Evolutionary conservation across 441 rosid species (phyloP), one percentile per base, ranked within the genome.

Genomic region (Gossypium lobatum): DNA sequence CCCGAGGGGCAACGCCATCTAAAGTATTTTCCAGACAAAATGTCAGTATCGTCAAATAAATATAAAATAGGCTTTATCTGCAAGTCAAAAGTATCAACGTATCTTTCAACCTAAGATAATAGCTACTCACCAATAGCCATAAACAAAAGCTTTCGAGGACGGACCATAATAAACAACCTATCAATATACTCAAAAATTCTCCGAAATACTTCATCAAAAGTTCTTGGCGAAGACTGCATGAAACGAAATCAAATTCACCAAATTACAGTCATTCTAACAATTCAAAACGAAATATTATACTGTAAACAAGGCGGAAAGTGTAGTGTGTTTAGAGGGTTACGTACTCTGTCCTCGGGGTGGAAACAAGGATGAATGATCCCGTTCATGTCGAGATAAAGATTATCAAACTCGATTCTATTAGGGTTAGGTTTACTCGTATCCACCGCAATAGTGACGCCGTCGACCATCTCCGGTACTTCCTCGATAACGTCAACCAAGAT

Each of bases 1-100:
- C 98, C 77, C 98, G 85, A 26, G 97, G 98, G 21, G 97, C 98
- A 9, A 93, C 98, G 65, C 98, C 98, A 78, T 93, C 98, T 93
- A 77, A 74, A 59, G 69, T 23, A 76, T 21, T 68, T 79, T 39
- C 70, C 66, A 79, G 25, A 28, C 18, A 10, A 71, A 37, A 13
- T 62, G 71, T 79, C 48, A 71, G 58, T 7, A 62, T 60, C 57
- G 61, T 8, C n/a, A 17, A 25, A 4, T 45, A 14, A 50, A 48
- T 11, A 64, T 64, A 48, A 37, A 17, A 46, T 5, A 59, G 0
- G 20, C 3, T 53, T 52, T 17, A 52, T 28, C 16, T 69, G 5
- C 46, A 4, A 28, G 61, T 17, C n/a, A 68, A 68, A 68, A 46
- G 2, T 46, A 42, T 23, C 34, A 18, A 14, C 23, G 16, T 18